These are phyloP conservation scores for Solanum ahanhuiri DNA, from an alignment of 257 asterid species.

Conservation along the genomic window DNA sequence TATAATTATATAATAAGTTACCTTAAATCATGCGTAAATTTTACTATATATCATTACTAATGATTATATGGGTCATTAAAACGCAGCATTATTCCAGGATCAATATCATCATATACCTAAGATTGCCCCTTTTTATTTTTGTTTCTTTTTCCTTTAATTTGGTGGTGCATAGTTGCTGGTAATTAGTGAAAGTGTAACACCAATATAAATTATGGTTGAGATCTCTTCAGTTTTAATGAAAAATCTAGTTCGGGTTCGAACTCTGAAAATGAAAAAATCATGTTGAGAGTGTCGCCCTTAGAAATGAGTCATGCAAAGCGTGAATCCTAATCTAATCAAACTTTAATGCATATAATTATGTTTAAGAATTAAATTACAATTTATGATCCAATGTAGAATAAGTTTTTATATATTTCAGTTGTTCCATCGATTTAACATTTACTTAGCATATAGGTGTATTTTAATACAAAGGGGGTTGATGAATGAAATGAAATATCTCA, in stretches of 20 bases:
- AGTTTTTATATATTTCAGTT: not conserved
- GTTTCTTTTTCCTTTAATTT: not conserved
- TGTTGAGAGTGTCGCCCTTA: not conserved
- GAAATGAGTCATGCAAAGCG: not conserved
- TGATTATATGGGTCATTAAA: not conserved
- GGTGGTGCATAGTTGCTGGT: not conserved
- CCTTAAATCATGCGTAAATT: not conserved
- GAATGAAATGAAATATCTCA: not conserved
- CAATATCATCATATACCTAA: not conserved
- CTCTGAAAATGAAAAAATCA: not conserved
- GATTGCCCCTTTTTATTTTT: not conserved
- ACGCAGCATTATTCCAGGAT: not conserved
- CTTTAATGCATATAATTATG: not conserved
- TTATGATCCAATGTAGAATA: not conserved
- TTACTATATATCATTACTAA: not conserved
- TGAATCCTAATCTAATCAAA: not conserved
- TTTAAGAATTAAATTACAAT: not conserved
- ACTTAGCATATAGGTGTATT: not conserved
- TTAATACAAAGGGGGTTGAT: not conserved
- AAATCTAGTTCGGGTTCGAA: not conserved
- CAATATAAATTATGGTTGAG: not conserved
- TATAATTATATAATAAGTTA: not conserved
- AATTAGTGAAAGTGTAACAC: not conserved
- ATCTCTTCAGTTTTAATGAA: not conserved
- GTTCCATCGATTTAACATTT: not conserved